Conservation (phyloP, 148 eudicot species). For the Rheum nobile region DNA sequence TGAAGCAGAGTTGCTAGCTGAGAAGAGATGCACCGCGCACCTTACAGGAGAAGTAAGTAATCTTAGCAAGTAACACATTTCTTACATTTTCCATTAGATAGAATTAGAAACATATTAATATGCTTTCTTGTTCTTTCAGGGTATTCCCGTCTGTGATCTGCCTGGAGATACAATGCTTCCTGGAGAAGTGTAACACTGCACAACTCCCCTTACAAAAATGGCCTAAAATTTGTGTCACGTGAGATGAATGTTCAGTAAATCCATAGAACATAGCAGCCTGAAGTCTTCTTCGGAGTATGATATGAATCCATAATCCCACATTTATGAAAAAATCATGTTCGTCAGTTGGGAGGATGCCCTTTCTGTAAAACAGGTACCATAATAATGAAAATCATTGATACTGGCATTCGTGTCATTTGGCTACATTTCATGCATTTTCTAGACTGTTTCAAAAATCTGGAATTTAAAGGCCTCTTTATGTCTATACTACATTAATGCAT, state of each 20-base stretch:
- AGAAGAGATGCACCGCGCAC: slow-evolving; percentile 90
- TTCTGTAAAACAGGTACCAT: neutral
- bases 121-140: slow-evolving; percentile 26
- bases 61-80: neutral
- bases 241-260: neutral
- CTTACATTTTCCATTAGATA: too few species aligned
- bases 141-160: slow-evolving; percentile 74
- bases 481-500: too few species aligned
- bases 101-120: neutral
- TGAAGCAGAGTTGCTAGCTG: slow-evolving; percentile 89
- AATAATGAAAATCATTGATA: neutral
- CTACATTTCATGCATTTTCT: too few species aligned
- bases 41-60: slow-evolving; percentile 78
- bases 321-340: neutral
- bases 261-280: neutral
- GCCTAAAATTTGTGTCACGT: neutral
- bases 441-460: too few species aligned
- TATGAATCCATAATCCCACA: neutral
- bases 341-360: neutral
- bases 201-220: neutral
- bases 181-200: slow-evolving; percentile 48
- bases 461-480: too few species aligned
- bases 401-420: too few species aligned
- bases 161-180: slow-evolving; percentile 94
- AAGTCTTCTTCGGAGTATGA: neutral